Base-by-base conservation (phyloP, 2,329 filamentous ascomycete species). In the Grosmannia serpens region DNA sequence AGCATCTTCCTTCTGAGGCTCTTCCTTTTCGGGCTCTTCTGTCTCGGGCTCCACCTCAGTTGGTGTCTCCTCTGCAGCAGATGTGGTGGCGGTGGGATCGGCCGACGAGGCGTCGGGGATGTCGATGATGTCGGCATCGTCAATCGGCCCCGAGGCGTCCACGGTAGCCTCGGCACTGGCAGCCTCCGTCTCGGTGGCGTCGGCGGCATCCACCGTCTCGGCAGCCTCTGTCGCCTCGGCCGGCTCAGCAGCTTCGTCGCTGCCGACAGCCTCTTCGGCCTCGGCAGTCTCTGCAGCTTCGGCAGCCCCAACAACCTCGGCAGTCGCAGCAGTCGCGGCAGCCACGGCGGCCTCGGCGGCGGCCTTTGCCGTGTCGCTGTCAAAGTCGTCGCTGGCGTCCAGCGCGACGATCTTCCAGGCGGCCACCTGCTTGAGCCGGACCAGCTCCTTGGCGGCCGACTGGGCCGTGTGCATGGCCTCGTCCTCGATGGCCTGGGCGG, bases 401-500 rank as follows among this genome's bases (percentile, higher is more conserved):
- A 79, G 75, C 9, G 88, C 85, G 44, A 79, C 77, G 47, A 96
- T 81, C 75, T 97, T 97, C 86, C 87, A 95, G 60, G 79, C 80
- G 9, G 87, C 88, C 59, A 94, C 87, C 63, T 91, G 84, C 78
- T 94, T 96, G 35, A 99, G 76, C 49, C 86, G 80, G 38, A 78
- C 79, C 29, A 99, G 79, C 69, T 97, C 89, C 66, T 84, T 85
- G 20, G 91, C 92, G 22, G 91, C 86, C 35, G 83, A 75, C 60
- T 90, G 85, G 5, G 94, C 91, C 60, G 89, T 76, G 22, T 78
- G 77, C 89, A 97, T 96, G 57, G 84, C 91, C 57, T 84, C 78
- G 53, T 87, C 85, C 68, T 96, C 85, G 20, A 96, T 74, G 11
- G 64, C 63, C 54, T 70, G 68, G 9, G 63, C 71, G 53, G 86